Evolutionary conservation across 768 basidiomycete genomes (phyloP).

Genomic region (Tubosaeta sp.): DNA sequence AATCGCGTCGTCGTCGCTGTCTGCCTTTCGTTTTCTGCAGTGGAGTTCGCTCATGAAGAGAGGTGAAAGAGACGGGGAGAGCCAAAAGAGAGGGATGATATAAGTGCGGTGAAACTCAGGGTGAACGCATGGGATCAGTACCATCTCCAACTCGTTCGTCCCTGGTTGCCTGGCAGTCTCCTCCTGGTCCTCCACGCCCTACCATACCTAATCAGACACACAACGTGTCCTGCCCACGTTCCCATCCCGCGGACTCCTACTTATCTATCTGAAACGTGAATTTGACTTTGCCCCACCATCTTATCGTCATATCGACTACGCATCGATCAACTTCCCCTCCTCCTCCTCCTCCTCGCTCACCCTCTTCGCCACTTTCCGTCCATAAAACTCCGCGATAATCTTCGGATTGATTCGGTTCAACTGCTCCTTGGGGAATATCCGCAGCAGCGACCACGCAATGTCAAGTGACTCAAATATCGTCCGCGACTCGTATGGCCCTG

Average conservation of each 20-base stretch:
- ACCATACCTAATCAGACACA: conserved; percentile 10
- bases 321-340: conserved; percentile 57
- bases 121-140: conserved; percentile 28
- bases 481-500: conserved; percentile 91
- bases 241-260: conserved; percentile 6
- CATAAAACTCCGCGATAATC: conserved; percentile 93
- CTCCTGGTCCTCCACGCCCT: conserved; percentile 28
- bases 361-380: conserved; percentile 73
- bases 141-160: conserved; percentile 4
- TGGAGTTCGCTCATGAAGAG: conserved; percentile 54
- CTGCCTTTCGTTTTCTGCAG: conserved; percentile 69
- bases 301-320: conserved; percentile 34
- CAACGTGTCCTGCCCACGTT: conserved; percentile 22
- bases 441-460: conserved; percentile 91
- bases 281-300: conserved; percentile 11
- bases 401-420: conserved; percentile 97
- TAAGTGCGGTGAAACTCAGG: conserved; percentile 34
- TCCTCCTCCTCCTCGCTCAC: conserved; percentile 41
- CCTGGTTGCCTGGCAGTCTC: conserved; percentile 30
- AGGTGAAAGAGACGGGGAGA: conserved; percentile 8
- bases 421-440: conserved; percentile 98
- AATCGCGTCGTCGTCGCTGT: conserved; percentile 40
- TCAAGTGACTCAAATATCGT: conserved; percentile 97
- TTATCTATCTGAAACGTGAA: conserved; percentile 4
- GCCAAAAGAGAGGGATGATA: conserved; percentile 23